These are phyloP conservation scores for Talaromyces adpressus DNA, from an alignment of 495 filamentous ascomycete species.

Conservation along the genomic window DNA sequence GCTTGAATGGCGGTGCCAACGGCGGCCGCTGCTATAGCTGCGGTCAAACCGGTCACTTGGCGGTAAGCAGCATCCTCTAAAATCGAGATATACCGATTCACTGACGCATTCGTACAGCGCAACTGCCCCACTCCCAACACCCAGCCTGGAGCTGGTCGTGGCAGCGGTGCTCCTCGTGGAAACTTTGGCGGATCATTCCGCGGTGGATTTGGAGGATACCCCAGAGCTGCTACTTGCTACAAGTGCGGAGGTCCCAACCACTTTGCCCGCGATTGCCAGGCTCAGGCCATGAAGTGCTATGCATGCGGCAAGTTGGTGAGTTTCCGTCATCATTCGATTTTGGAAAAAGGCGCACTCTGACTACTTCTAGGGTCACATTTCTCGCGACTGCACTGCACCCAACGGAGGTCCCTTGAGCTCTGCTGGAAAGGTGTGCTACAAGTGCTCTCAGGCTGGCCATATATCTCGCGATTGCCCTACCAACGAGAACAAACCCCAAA, in stretches of 20 bases:
- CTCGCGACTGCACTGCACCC: slow-evolving; percentile 92
- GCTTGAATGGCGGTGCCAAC: slow-evolving; percentile 71
- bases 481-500: slow-evolving; percentile 43
- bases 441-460: slow-evolving; percentile 90
- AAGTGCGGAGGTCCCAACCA: slow-evolving; percentile 99
- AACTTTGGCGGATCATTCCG: slow-evolving; percentile 62
- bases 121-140: slow-evolving; percentile 70
- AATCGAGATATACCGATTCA: not conserved
- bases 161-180: slow-evolving; percentile 58
- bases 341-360: not conserved
- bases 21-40: slow-evolving; percentile 95
- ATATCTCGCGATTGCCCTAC: slow-evolving; percentile 88
- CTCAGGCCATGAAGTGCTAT: slow-evolving; percentile 99
- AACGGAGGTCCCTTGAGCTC: slow-evolving; percentile 95
- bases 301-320: slow-evolving; percentile 87
- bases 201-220: slow-evolving; percentile 58
- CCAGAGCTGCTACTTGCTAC: slow-evolving; percentile 92
- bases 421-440: slow-evolving; percentile 97
- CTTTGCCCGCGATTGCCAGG: slow-evolving; percentile 97
- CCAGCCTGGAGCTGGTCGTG: slow-evolving; percentile 52
- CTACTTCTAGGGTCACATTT: slow-evolving; percentile 70
- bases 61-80: slow-evolving; percentile 41
- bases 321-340: not conserved
- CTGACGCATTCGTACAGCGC: slow-evolving; percentile 43
- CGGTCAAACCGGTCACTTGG: slow-evolving; percentile 85